Evolutionary conservation across 768 basidiomycete species (phyloP).

Genomic region (Xerocomus potaroensis): DNA sequence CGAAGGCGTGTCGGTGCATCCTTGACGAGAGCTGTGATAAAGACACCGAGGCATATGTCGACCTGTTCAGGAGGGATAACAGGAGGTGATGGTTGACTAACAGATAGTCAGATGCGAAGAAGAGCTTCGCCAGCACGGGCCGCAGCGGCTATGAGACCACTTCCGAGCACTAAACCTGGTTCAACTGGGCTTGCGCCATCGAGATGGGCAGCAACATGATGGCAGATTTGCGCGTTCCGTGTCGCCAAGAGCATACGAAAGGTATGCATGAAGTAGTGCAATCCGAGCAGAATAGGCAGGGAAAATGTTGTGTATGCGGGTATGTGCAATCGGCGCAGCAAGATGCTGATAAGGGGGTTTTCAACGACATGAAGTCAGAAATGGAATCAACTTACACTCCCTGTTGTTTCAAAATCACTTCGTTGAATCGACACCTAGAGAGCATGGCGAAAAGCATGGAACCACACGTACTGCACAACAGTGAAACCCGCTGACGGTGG

Average conservation of each 20-base stretch:
- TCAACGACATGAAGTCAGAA: not conserved
- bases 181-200: slow-evolving; percentile 32
- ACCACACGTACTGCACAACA: not conserved
- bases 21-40: slow-evolving; percentile 18
- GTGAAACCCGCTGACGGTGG: slow-evolving; percentile 43
- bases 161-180: slow-evolving; percentile 8
- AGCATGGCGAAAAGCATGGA: too few species aligned
- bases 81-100: slow-evolving; percentile 1
- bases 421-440: slow-evolving; percentile 66
- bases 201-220: slow-evolving; percentile 56
- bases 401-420: slow-evolving; percentile 62
- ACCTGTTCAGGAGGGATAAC: not conserved
- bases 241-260: slow-evolving; percentile 63
- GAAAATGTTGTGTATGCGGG: slow-evolving; percentile 57
- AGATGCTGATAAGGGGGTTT: slow-evolving; percentile 30
- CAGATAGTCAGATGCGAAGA: slow-evolving; percentile 43
- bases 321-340: slow-evolving; percentile 52
- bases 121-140: slow-evolving; percentile 51
- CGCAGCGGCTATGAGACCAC: slow-evolving; percentile 42
- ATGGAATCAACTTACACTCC: slow-evolving; percentile 38
- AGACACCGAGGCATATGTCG: slow-evolving; percentile 12
- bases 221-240: slow-evolving; percentile 55
- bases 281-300: slow-evolving; percentile 54
- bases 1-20: slow-evolving; percentile 27
- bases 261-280: slow-evolving; percentile 65